Base-by-base conservation (phyloP, 257 asterid genomes). In the Solanum okadae region DNA sequence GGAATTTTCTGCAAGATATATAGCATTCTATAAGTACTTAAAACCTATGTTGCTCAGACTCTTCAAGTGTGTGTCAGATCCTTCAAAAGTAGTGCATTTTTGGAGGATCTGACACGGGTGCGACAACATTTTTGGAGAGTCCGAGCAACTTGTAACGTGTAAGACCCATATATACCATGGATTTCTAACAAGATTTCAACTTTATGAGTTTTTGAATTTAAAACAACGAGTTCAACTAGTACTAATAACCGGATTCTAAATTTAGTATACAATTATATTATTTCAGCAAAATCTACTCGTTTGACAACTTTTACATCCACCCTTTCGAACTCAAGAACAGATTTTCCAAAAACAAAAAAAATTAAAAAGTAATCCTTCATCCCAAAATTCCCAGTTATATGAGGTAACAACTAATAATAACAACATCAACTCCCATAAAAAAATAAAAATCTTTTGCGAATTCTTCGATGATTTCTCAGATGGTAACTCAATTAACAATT, bases 1-100 rank as follows among this genome's bases (percentile, higher is more conserved):
- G 90, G 90, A 10, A 86, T 86, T 22, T 20, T 33, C 90, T 89
- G 89, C 61, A 86, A 40, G n/a, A 35, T 29, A 34, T 5, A 56
- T 18, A 52, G 8, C 23, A 33, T 25, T 38, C 38, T 61, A 61
- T 63, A 68, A 84, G 76, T 42, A 35, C 5, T 25, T 42, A 42
- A 78, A 78, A 42, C 85, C 63, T 18, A 18, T 56, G 63, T 6
- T 56, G 63, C n/a, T 56, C 10, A 0, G 10, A 56, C 10, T 18
- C n/a, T 56, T 56, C 10, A 18, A 0, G n/a, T 56, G 4, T 0
- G 22, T 6, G 63, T 52, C 10, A 0, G 0, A 52, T 52, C 0
- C 4, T 18, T 52, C 63, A 18, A 52, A 52, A 18, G 10, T 52
- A 52, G 10, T 18, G 2, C 4, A 52, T 52, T 18, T 52, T 52